Evolutionary conservation across 2,329 filamentous ascomycete species (phyloP), one percentile per base, ranked within the genome.

Genomic region (Venturia aucupariae): DNA sequence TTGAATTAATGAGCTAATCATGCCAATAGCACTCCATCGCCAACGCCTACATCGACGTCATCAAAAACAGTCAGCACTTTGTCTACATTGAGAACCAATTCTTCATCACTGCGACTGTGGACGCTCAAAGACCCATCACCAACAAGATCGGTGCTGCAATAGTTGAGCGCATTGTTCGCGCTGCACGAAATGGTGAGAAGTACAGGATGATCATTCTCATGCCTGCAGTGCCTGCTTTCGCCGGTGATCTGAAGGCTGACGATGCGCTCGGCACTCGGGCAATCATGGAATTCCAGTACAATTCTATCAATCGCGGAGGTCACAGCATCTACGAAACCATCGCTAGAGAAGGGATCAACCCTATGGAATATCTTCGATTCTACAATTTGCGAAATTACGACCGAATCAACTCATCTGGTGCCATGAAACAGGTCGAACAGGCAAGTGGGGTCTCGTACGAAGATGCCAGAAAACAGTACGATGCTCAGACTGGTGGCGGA

Each of bases 201-300:
- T 95, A 89, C 78, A 87, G 88, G 68, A 82, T 93, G 68, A 86
- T 92, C 68, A 83, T 94, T 24, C 78, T 89, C 65, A 94, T 94
- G 75, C 90, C 90, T 0, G 84, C 89, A 1, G 86, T 95, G 0
- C 90, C 90, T 8, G 90, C 86, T 1, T 95, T 95, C 71, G 89
- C 90, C 1, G 90, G 90, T 4, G 90, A 94, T 69, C 79, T 95
- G 60, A 84, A 89, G 70, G 82, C 82, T 0, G 87, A 92, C 62
- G 86, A 84, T 27, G 86, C 88, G 10, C 79, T 93, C 1, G 88
- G 89, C 27, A 94, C 90, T 0, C 81, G 90, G 42, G 90, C 90
- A 5, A 93, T 95, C 70, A 92, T 94, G 88, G 90, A 94, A 72
- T 93, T 89, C 74, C 90, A 94, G 72, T 93, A 94, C 76, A 81